Conservation (phyloP, 768 basidiomycete genomes). For the Trametopsis cervina region DNA sequence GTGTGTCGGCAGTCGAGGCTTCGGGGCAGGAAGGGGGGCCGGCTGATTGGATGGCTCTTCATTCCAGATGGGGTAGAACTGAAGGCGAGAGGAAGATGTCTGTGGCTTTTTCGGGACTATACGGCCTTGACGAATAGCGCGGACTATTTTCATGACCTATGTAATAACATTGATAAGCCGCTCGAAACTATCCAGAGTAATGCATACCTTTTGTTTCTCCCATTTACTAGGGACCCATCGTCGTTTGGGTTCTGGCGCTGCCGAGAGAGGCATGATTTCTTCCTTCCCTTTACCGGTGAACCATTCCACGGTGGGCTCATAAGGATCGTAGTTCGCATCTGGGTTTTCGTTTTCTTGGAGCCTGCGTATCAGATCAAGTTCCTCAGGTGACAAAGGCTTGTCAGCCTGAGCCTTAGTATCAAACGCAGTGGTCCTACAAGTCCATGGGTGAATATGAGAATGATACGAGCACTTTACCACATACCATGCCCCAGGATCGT, state of each 20-base stretch:
- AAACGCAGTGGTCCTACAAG: slow-evolving; percentile 90
- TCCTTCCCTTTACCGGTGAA: slow-evolving; percentile 96
- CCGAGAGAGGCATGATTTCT: slow-evolving; percentile 88
- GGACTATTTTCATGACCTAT: slow-evolving; percentile 99
- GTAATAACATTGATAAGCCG: neutral
- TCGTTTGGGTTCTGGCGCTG: slow-evolving; percentile 91
- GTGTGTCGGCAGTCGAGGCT: slow-evolving; percentile 81
- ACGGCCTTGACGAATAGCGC: slow-evolving; percentile 92
- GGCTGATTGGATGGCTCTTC: slow-evolving; percentile 63
- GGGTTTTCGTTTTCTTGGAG: slow-evolving; percentile 90
- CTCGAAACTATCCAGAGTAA: neutral
- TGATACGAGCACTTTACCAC: slow-evolving; percentile 23
- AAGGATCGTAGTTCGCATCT: slow-evolving; percentile 84
- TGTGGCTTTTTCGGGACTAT: slow-evolving; percentile 88
- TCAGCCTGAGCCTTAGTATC: slow-evolving; percentile 84
- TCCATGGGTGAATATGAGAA: neutral
- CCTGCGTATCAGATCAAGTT: slow-evolving; percentile 90
- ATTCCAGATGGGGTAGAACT: slow-evolving; percentile 88
- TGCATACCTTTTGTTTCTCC: slow-evolving; percentile 93
- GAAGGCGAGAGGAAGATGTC: slow-evolving; percentile 51
- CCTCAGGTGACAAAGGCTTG: slow-evolving; percentile 80
- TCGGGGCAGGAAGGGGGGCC: slow-evolving; percentile 91
- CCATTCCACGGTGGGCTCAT: slow-evolving; percentile 92
- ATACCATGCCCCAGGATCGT: slow-evolving; percentile 86
- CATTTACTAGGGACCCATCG: slow-evolving; percentile 98